phyloP scores from a whole-genome alignment of 495 filamentous ascomycete species.

The Aspergillus saccharolyticus region DNA sequence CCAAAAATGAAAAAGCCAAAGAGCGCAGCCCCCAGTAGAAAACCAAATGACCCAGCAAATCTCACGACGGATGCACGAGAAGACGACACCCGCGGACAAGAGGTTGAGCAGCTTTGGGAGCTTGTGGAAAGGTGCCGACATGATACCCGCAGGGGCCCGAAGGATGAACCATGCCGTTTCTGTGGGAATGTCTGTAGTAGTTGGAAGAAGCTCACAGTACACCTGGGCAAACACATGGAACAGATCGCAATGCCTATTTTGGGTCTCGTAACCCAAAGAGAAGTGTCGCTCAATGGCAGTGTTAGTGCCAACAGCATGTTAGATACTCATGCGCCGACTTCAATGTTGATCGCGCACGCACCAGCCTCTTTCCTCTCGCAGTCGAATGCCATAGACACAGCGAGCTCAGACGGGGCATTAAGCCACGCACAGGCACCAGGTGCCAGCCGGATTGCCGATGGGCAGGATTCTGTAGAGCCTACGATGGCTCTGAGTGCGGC shows the following conservation, averaged over 20 bases:
- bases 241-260: conserved; percentile 84
- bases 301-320: conserved; percentile 9
- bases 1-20: conserved; percentile 54
- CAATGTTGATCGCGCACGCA: conserved; percentile 9
- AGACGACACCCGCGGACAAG: conserved; percentile 48
- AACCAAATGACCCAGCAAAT: conserved; percentile 23
- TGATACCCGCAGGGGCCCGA: conserved; percentile 59
- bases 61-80: conserved; percentile 41
- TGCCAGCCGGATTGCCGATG: conserved; percentile 15
- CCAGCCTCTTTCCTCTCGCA: conserved; percentile 5
- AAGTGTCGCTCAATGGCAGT: conserved; percentile 15
- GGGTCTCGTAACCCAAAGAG: conserved; percentile 54
- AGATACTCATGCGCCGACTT: conserved; percentile 7
- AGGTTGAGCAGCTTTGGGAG: conserved; percentile 59
- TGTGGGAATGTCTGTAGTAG: conserved; percentile 75
- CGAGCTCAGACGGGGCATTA: conserved; percentile 7
- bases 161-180: conserved; percentile 85
- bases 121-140: conserved; percentile 77
- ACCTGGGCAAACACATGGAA: conserved; percentile 97
- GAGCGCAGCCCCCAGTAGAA: conserved; percentile 23
- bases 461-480: conserved; percentile 4
- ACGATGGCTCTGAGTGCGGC: conserved; percentile 12
- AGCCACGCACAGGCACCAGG: conserved; percentile 21
- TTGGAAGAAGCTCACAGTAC: conserved; percentile 93
- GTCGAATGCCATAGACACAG: conserved; percentile 8